Base-by-base conservation (phyloP, 1,139 yeast genomes). In the Suhomyces kunorum region DNA sequence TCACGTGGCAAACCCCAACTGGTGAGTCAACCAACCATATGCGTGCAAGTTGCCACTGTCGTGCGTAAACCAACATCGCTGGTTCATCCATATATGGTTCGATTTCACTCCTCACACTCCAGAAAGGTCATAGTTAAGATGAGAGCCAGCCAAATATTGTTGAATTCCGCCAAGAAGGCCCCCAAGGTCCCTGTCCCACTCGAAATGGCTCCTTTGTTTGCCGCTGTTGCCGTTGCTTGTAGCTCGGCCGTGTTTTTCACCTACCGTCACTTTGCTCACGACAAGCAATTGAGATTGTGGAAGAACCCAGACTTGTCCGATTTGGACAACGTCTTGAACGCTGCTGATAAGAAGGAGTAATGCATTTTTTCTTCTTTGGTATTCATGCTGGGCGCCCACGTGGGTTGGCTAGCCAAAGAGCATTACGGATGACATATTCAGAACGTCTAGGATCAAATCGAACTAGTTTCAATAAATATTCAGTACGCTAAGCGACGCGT, bases 201-300 rank as follows among this genome's bases (percentile, higher is more conserved):
- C 42, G 94, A 85, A 70, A 71, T 85, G 74, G 81, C 84, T 61
- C 94, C 94, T 63, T 76, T 85, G 63, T 71, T 72, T 46, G 74
- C 71, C 71, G 76, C 76, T 38, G 64, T 66, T 28, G 86, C 82
- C 55, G 81, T 82, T 44, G 92, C 92, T 34, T 57, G 80, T 55
- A 61, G 64, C 46, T 84, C 92, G 23, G 89, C 83, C 47, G 52
- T 67, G 49, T 84, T 65, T 71, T 85, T 85, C 76, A 71, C 87
- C 39, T 79, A 80, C 71, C 84, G 83, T 74, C 87, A 85, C 64
- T 69, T 85, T 53, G 74, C 80, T 43, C 70, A 78, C 57, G 92
- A 84, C 64, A 68, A 64, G 46, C 74, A 83, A 52, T 75, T 85
- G 63, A 82, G 88, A 73, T 72, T 85, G 54, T 77, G 84, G 72